Evolutionary conservation across 805 yeast species (phyloP).

Genomic region (Kuraishia hungarica): DNA sequence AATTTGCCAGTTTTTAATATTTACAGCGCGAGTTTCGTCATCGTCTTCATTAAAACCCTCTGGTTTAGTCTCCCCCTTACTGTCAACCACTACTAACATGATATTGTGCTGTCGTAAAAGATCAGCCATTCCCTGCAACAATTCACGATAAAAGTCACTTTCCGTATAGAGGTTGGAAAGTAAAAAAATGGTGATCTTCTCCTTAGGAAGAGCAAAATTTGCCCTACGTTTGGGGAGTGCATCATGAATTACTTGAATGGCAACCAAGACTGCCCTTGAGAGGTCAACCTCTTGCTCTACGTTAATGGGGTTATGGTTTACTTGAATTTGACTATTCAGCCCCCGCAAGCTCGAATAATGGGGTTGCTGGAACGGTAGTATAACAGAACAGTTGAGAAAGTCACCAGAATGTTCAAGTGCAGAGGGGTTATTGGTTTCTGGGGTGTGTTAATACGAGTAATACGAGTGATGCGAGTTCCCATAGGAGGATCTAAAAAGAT

Average conservation of each 20-base stretch:
- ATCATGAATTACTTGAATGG: neutral
- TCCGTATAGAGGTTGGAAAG: neutral
- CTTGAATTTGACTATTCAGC: neutral
- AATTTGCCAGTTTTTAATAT: neutral
- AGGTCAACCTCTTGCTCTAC: neutral
- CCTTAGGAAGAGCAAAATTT: neutral
- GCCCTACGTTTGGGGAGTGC: neutral
- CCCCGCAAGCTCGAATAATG: neutral
- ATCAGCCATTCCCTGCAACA: neutral
- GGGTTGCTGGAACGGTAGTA: neutral
- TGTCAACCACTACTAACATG: neutral
- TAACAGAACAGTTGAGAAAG: neutral
- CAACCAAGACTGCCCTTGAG: neutral
- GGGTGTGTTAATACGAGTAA: no score
- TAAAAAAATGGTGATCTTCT: neutral
- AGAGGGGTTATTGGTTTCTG: neutral
- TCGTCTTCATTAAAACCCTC: neutral
- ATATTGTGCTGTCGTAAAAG: neutral
- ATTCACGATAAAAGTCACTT: neutral
- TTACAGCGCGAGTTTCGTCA: neutral
- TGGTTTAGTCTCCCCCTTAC: neutral
- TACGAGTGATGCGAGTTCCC: no score
- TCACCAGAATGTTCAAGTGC: neutral
- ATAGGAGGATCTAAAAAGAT: no score
- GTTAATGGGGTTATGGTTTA: neutral